Evolutionary conservation across 2,329 filamentous ascomycete species (phyloP), one percentile per base, ranked within the genome.

Genomic region (Aspergillus pseudonomiae): DNA sequence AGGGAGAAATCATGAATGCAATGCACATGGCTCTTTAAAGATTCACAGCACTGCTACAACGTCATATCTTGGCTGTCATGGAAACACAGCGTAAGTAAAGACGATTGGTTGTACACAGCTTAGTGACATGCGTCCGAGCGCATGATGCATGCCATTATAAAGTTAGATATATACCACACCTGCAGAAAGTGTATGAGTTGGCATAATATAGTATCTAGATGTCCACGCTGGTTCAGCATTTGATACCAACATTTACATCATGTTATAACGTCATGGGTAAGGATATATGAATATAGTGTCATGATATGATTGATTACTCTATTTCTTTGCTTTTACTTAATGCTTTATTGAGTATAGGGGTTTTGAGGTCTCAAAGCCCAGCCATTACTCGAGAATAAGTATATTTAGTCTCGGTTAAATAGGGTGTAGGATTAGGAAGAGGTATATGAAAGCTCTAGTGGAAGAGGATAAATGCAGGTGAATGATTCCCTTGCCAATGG

Each of bases 391-490:
- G 16, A 6, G 5, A 5, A 16, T 36, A 36, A 36, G 14, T 16
- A 16, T 36, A 0, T 36, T 34, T 16, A 36, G 14, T 6, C 2
- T 36, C 34, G 2, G 6, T 36, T 12, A 4, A 16, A 36, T 36
- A 36, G 5, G 16, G 14, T 36, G 14, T 36, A 36, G 1, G 5
- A 7, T 16, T 36, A 6, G 0, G 34, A 36, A 36, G 14, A 16
- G 6, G 14, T 16, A 36, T 1, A 5, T 16, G 34, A 16, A 0
- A 16, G 6, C 34, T 6, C 14, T 1, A 3, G 14, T 1, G 2
- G 16, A 36, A 6, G 14, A 2, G 2, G 14, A 16, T 36, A 16
- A 16, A 16, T 36, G 6, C 2, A 16, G 34, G 14, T 16, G 14
- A 16, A 7, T 6, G 14, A 6, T 36, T 5, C 14, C 6, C 14